Percentiles rank a stretch among this genome's conserved stretches.
Conservation (phyloP, 176 grass and related monocot genomes). For the Metroxylon sagu region DNA sequence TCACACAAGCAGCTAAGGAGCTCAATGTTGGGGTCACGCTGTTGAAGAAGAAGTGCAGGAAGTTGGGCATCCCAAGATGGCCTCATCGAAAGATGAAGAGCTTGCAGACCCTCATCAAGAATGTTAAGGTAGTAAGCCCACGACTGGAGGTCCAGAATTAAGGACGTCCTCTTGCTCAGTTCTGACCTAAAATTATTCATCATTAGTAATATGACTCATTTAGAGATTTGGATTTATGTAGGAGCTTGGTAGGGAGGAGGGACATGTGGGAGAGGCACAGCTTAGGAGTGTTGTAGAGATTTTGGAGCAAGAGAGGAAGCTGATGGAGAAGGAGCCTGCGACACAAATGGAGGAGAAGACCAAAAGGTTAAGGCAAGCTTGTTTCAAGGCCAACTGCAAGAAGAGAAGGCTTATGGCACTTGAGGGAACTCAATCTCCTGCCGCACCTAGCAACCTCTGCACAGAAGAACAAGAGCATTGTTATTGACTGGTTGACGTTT, state of each 20-base stretch:
- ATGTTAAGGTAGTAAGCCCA: constrained; percentile 57
- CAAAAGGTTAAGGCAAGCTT: constrained; percentile 55
- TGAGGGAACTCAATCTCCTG: not conserved
- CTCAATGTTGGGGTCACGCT: constrained; percentile 50
- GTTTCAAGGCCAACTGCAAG: constrained; percentile 66
- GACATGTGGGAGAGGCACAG: not conserved
- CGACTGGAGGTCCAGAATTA: no score
- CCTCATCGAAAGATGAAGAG: constrained; percentile 78
- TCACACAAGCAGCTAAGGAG: constrained; percentile 41
- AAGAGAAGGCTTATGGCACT: constrained; percentile 37
- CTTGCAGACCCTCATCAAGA: constrained; percentile 44
- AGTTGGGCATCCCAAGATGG: constrained; percentile 57
- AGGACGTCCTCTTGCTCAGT: no score
- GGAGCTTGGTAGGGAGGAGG: constrained; percentile 31
- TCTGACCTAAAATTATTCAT: no score
- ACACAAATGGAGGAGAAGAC: constrained; percentile 49
- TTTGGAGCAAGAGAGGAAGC: constrained; percentile 36
- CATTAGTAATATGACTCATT: no score
- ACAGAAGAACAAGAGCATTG: no score
- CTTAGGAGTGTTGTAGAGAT: constrained; percentile 28
- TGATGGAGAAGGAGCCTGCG: constrained; percentile 47
- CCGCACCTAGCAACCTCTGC: not conserved
- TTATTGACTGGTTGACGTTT: no score
- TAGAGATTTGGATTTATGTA: constrained; percentile 1
- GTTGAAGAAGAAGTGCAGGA: constrained; percentile 58